Conservation (phyloP, 768 basidiomycete genomes). For the Trametes sanguinea region DNA sequence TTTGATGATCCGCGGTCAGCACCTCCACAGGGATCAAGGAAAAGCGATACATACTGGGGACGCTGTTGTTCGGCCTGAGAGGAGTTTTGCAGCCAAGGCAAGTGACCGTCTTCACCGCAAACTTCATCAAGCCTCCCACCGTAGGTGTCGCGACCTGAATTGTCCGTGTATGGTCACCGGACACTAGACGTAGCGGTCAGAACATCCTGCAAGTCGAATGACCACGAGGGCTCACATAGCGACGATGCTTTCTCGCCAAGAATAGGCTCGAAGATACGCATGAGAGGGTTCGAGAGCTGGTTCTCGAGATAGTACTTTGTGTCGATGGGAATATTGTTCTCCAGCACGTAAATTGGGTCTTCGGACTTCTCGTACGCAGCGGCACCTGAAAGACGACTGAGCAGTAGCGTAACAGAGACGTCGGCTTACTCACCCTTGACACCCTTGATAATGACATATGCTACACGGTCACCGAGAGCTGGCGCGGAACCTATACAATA, state of each 20-base stretch:
- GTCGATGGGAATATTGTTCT: slow-evolving; percentile 97
- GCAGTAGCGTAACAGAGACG: background rate
- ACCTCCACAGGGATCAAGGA: background rate
- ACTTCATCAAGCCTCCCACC: slow-evolving; percentile 97
- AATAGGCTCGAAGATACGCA: slow-evolving; percentile 98
- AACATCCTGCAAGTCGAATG: background rate
- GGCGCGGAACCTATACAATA: slow-evolving; percentile 82
- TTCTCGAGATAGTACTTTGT: slow-evolving; percentile 98
- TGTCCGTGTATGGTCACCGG: slow-evolving; percentile 93
- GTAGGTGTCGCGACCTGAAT: slow-evolving; percentile 97
- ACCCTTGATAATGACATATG: slow-evolving; percentile 97
- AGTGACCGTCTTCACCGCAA: slow-evolving; percentile 93
- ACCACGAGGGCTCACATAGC: slow-evolving; percentile 55
- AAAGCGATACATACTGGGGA: slow-evolving; percentile 49
- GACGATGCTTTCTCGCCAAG: slow-evolving; percentile 88
- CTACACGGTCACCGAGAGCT: slow-evolving; percentile 96
- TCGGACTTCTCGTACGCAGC: slow-evolving; percentile 99
- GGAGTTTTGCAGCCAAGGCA: slow-evolving; percentile 96
- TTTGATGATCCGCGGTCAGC: background rate
- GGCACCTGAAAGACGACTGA: slow-evolving; percentile 56
- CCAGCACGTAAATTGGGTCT: slow-evolving; percentile 94
- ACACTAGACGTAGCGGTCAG: slow-evolving; percentile 53
- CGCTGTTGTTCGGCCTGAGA: slow-evolving; percentile 73
- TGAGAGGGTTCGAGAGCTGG: slow-evolving; percentile 92
- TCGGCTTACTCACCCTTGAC: slow-evolving; percentile 67